Base-by-base conservation (phyloP, 2,329 filamentous ascomycete genomes). In the Pseudogymnoascus sp. region DNA sequence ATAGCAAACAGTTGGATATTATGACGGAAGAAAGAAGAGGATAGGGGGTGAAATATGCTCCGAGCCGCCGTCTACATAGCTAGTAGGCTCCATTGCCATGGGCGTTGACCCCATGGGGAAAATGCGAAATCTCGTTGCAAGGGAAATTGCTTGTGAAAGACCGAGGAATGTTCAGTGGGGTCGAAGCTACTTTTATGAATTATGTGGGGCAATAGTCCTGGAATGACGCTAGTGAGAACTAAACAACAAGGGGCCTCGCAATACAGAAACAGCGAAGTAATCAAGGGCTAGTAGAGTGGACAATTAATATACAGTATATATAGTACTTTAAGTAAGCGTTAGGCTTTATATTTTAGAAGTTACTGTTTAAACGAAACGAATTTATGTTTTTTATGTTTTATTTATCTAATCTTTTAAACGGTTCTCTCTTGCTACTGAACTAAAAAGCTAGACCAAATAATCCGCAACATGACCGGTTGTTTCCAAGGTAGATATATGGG, bases 181-280 rank as follows among this genome's bases (percentile, higher is more conserved):
- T n/a, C 7, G 7, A 46, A n/a, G 24, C 37, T 61, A 19, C 3
- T 6, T 61, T 33, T 33, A 61, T 40, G 22, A 46, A 12, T 31
- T 61, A 33, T 28, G 60, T 31, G 60, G 60, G 38, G 19, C 37
- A 10, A 28, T 31, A n/a, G n/a, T n/a, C 22, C 8, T 28, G 22
- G 14, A 61, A 61, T 61, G 37, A 31, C 59, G 10, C 60, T 61
- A 61, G 60, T 46, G 24, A 8, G 41, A 40, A 43, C 60, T 19
- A 31, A 14, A 46, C 31, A 16, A 53, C 2, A 53, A 10, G 43
- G 14, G 22, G 14, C 31, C 4, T 10, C 10, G 11, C 31, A 35
- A 10, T 12, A 10, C 11, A 4, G 31, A 38, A 38, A n/a, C 14
- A 38, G 14, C 35, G 12, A n/a, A 4, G 5, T 38, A 16, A 16